phyloP scores from a whole-genome alignment of 441 rosid species.

The Gossypium schwendimanii region DNA sequence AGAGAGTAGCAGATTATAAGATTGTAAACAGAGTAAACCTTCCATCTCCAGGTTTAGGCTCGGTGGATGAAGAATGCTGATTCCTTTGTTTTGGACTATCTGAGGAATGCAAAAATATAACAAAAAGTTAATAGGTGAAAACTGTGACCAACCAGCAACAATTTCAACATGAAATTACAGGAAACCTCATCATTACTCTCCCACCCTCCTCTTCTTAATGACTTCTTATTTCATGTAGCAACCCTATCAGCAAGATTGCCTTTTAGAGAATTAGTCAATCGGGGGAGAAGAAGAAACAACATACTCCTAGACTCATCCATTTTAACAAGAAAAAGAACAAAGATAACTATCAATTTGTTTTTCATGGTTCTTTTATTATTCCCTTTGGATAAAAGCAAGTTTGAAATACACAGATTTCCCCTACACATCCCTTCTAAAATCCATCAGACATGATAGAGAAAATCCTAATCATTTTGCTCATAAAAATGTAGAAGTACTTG shows the following conservation, averaged over 20 bases:
- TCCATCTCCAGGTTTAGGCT: constrained; percentile 41
- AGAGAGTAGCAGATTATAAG: neutral
- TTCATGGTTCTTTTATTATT: neutral
- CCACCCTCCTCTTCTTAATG: neutral
- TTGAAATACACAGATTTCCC: neutral
- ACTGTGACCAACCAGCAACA: neutral
- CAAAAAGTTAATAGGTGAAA: neutral
- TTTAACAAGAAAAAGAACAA: neutral
- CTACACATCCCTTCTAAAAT: neutral
- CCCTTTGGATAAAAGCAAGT: neutral
- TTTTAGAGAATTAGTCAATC: neutral
- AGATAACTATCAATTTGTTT: neutral
- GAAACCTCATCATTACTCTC: neutral
- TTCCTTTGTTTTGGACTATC: constrained; percentile 44
- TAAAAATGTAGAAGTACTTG: neutral
- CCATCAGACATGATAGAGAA: neutral
- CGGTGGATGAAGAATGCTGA: constrained; percentile 27
- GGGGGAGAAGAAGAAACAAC: neutral
- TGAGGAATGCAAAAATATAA: constrained; percentile 23
- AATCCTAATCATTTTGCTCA: neutral
- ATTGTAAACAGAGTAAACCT: constrained; percentile 38
- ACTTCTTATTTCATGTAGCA: neutral
- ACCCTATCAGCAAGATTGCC: neutral
- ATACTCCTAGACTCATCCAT: neutral
- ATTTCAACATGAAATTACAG: neutral